Evolutionary conservation across 495 filamentous ascomycete species (phyloP).

Genomic region (Penicillium manginii): DNA sequence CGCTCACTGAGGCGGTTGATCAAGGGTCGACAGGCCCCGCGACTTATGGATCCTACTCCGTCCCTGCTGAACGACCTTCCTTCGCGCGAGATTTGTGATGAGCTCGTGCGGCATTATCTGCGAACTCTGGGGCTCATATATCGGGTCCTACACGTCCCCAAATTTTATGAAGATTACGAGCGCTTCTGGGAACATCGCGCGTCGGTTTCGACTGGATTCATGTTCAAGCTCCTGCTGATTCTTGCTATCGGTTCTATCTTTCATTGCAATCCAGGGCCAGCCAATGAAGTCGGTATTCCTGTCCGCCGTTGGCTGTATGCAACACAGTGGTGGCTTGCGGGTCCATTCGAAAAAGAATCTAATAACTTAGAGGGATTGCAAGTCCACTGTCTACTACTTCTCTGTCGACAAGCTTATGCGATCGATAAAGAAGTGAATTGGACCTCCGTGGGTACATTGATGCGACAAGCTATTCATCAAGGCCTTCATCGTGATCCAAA

Average conservation of each 20-base stretch:
- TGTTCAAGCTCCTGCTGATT: conserved; percentile 44
- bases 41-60: conserved; percentile 19
- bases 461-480: conserved; percentile 53
- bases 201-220: conserved; percentile 24
- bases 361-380: conserved; percentile 49
- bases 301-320: conserved; percentile 54
- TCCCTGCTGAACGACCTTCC: conserved; percentile 22
- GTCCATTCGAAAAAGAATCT: conserved; percentile 50
- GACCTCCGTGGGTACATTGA: conserved; percentile 52
- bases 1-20: conserved; percentile 23
- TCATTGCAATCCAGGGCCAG: conserved; percentile 25
- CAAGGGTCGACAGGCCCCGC: conserved; percentile 21
- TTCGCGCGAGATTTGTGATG: conserved; percentile 21
- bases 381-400: conserved; percentile 52
- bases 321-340: conserved; percentile 56
- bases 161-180: conserved; percentile 54
- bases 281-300: conserved; percentile 30
- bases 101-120: conserved; percentile 37
- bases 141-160: conserved; percentile 59
- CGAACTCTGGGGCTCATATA: conserved; percentile 50
- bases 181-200: conserved; percentile 45
- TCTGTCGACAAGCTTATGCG: conserved; percentile 51
- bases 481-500: conserved; percentile 59
- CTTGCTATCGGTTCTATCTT: conserved; percentile 51
- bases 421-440: conserved; percentile 49